Evolutionary conservation across 2,329 filamentous ascomycete genomes (phyloP).

Genomic region (Magnaporthiopsis rhizophila): DNA sequence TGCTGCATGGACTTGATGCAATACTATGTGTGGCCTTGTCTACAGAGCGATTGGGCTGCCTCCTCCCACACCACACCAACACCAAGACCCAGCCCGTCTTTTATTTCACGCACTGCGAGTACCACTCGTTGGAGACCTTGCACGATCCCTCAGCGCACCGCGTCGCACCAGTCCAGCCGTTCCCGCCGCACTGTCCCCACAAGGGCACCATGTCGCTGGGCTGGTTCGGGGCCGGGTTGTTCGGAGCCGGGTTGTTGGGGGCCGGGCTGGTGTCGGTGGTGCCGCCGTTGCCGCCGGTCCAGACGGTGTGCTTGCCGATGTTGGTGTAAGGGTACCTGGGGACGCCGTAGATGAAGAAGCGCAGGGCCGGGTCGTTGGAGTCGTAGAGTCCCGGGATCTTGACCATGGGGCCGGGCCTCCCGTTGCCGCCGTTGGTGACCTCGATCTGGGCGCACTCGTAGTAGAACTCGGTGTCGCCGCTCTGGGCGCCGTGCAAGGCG

Average conservation of each 20-base stretch:
- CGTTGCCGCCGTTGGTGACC: conserved; percentile 6
- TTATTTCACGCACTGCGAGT: neutral
- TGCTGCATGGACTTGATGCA: neutral
- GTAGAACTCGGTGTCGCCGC: conserved; percentile 10
- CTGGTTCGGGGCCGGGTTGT: neutral
- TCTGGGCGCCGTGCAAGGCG: conserved; percentile 9
- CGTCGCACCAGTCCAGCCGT: neutral
- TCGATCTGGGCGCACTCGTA: conserved; percentile 9
- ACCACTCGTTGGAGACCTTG: conserved; percentile 1
- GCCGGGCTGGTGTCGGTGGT: neutral
- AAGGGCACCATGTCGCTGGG: neutral
- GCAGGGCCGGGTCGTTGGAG: conserved; percentile 11
- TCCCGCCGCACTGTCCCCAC: conserved; percentile 5
- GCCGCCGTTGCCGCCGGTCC: neutral
- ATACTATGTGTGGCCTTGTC: neutral
- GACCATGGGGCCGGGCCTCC: conserved; percentile 6
- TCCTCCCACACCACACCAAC: neutral
- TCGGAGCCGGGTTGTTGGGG: neutral
- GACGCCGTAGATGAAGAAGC: conserved; percentile 57
- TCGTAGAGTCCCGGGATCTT: conserved; percentile 6
- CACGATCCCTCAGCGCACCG: conserved; percentile 1
- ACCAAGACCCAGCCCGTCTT: no score
- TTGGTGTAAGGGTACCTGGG: neutral
- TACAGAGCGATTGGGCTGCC: neutral
- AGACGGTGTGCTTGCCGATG: neutral